Conservation (phyloP, 441 rosid species). For the Caryocar brasiliense region DNA sequence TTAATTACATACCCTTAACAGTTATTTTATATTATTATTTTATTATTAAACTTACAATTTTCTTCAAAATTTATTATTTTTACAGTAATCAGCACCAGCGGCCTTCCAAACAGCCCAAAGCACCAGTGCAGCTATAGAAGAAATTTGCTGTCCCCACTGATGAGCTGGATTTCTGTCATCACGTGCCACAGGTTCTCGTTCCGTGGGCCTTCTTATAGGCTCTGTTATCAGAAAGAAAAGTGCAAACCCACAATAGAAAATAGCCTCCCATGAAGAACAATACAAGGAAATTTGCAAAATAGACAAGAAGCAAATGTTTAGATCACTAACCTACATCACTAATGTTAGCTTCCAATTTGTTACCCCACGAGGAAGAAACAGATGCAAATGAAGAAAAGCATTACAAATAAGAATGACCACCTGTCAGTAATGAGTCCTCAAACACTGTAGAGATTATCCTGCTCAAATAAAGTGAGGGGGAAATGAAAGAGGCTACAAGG, state of each 20-base stretch:
- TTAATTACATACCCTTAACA: too few species aligned
- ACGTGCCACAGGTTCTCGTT: slow-evolving; percentile 14
- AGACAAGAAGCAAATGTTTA: not conserved
- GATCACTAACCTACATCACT: too few species aligned
- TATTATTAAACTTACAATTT: too few species aligned
- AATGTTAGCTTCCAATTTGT: not conserved
- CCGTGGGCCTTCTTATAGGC: slow-evolving; percentile 41
- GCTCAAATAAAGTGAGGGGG: slow-evolving; percentile 79
- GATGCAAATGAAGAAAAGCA: not conserved
- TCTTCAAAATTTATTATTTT: too few species aligned
- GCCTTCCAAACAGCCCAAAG: too few species aligned
- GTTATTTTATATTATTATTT: too few species aligned
- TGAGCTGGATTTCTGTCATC: slow-evolving; percentile 18
- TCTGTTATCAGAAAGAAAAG: slow-evolving; percentile 62
- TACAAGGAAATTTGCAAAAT: slow-evolving; percentile 77
- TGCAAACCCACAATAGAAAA: slow-evolving; percentile 81
- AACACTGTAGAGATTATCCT: slow-evolving; percentile 61
- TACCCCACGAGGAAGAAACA: not conserved
- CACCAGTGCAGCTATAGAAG: slow-evolving; percentile 72
- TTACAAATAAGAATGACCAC: slow-evolving; percentile 21
- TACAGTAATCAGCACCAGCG: too few species aligned
- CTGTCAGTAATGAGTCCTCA: slow-evolving; percentile 91
- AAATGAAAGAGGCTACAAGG: slow-evolving; percentile 80
- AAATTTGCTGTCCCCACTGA: slow-evolving; percentile 62
- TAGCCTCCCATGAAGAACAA: slow-evolving; percentile 94